Evolutionary conservation across 2,329 filamentous ascomycete genomes (phyloP).

Genomic region (Xylaria polymorpha): DNA sequence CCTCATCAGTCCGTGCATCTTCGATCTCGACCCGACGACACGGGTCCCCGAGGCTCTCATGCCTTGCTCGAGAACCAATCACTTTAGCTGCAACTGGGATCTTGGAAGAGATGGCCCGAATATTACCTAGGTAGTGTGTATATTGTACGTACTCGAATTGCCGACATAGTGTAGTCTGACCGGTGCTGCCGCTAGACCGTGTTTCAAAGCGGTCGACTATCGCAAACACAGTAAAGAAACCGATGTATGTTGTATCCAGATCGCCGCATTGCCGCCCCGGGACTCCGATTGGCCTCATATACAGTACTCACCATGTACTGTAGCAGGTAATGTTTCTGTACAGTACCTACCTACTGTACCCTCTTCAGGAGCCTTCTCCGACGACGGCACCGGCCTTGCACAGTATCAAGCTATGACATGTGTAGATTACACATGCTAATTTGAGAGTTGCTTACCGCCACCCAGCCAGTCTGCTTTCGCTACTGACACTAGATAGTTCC

Average conservation of each 20-base stretch:
- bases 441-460: neutral
- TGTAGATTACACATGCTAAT: neutral
- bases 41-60: constrained; percentile 21
- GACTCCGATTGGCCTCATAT: constrained; percentile 33
- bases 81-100: constrained; percentile 4
- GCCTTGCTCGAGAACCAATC: constrained; percentile 16
- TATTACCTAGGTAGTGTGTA: constrained; percentile 7
- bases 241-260: constrained; percentile 23
- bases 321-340: neutral
- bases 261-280: constrained; percentile 23
- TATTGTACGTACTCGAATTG: neutral
- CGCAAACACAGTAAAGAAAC: constrained; percentile 34
- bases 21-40: constrained; percentile 35
- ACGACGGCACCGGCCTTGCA: constrained; percentile 1
- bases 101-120: neutral
- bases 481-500: constrained; percentile 13
- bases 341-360: neutral
- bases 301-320: neutral
- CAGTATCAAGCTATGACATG: constrained; percentile 6
- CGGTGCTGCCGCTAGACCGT: constrained; percentile 27
- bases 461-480: constrained; percentile 2
- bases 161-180: constrained; percentile 1
- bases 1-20: constrained; percentile 28
- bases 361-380: neutral
- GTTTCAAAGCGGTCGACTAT: constrained; percentile 32